Conservation (phyloP, 768 basidiomycete species). For the Mycena haematopus region DNA sequence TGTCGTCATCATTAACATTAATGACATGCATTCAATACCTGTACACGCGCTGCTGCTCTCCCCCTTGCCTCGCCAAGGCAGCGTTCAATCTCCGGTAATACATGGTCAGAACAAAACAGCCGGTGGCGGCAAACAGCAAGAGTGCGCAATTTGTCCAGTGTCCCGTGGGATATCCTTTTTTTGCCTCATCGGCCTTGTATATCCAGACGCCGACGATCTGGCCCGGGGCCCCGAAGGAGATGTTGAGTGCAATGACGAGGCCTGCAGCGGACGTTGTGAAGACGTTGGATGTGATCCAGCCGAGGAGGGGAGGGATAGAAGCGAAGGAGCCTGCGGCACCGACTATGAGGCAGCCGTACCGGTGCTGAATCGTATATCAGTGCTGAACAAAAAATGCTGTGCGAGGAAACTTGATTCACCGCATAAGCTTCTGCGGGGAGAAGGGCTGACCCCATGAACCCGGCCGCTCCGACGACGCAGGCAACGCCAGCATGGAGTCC, state of each 20-base stretch:
- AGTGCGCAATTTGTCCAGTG: constrained; percentile 43
- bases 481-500: constrained; percentile 19
- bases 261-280: constrained; percentile 38
- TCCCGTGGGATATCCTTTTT: constrained; percentile 40
- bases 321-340: constrained; percentile 41
- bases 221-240: constrained; percentile 42
- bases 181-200: constrained; percentile 33
- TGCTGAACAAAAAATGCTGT: background rate
- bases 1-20: background rate
- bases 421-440: constrained; percentile 21
- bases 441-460: constrained; percentile 25
- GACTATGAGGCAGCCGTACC: constrained; percentile 41
- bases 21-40: background rate
- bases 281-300: constrained; percentile 45
- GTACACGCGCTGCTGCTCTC: constrained; percentile 1
- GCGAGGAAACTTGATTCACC: constrained; percentile 2
- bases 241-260: constrained; percentile 34
- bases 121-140: constrained; percentile 30
- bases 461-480: constrained; percentile 30
- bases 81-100: constrained; percentile 18
- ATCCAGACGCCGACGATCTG: constrained; percentile 42
- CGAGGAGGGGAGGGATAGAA: constrained; percentile 40
- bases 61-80: background rate
- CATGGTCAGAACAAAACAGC: constrained; percentile 9
- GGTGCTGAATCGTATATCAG: constrained; percentile 7